A percentile compares a stretch with the other conserved stretches of the same genome.
Evolutionary conservation across 2,329 filamentous ascomycete species (phyloP).

Genomic region (Fusarium sp.): DNA sequence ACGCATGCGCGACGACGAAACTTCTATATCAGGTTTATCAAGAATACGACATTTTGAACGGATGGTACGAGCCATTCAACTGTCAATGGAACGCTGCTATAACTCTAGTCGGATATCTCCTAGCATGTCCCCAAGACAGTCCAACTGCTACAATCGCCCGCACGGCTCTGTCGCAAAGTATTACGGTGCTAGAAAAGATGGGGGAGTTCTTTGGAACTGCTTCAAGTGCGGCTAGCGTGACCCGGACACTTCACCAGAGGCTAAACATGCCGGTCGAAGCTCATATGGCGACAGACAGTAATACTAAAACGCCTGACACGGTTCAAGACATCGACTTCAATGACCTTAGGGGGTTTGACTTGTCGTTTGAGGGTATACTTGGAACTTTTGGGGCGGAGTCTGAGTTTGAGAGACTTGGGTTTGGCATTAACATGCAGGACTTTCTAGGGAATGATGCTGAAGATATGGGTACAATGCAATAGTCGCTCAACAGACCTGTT

Average conservation of each 20-base stretch:
- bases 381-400: background rate
- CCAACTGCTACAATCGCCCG: fast-evolving
- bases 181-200: background rate
- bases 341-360: fast-evolving
- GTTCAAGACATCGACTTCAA: fast-evolving
- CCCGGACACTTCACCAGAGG: background rate
- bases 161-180: background rate
- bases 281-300: fast-evolving
- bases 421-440: background rate
- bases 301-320: fast-evolving
- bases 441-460: background rate
- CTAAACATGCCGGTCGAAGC: fast-evolving
- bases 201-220: background rate
- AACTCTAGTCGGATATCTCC: background rate
- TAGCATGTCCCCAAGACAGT: fast-evolving
- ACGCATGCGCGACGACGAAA: background rate
- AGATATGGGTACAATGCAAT: no score
- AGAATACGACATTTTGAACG: background rate
- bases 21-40: background rate
- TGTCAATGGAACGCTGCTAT: background rate
- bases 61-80: background rate
- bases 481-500: no score
- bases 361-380: background rate
- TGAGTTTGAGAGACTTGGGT: background rate
- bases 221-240: background rate